Evolutionary conservation across 169 alveolate genomes (phyloP), one percentile per base, ranked within the genome.

Genomic region (Plasmodium gonderi): DNA sequence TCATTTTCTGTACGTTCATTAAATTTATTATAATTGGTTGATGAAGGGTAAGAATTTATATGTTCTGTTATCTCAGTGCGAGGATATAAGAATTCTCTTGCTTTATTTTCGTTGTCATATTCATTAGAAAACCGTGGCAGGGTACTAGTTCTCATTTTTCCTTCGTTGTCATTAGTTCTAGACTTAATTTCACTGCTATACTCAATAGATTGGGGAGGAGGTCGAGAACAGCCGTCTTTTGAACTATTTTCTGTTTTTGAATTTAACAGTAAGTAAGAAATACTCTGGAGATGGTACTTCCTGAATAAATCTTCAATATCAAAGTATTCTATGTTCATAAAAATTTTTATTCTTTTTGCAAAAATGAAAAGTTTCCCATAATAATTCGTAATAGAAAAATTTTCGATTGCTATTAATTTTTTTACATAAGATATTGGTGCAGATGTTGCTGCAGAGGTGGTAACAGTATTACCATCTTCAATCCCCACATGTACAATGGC

Each of bases 401-500:
- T 82, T 74, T 82, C 83, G 20, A 82, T 82, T 11, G 8, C 42
- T 31, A 82, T 82, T 49, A 82, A 44, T 82, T 82, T 82, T 51
- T 82, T 82, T 82, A 82, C 92, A 72, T 69, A 82, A 5, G 92
- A 82, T 45, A 69, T 47, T 14, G 92, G 45, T 14, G 89, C 8
- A 26, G 33, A 11, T 9, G 33, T 26, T 12, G n/a, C n/a, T n/a
- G n/a, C n/a, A n/a, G n/a, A n/a, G n/a, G n/a, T n/a, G n/a, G n/a
- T n/a, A n/a, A n/a, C n/a, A n/a, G 7, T 82, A 20, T 23, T 36
- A 69, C 31, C 64, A 9, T 82, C 83, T 4, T 82, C 92, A 1
- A n/a, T 17, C 14, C 92, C 92, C 77, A 82, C 75, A 26, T 82
- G 85, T 7, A 87, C 69, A 75, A 87, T 75, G 44, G 90, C 93